Evolutionary conservation across 495 filamentous ascomycete species (phyloP), one percentile per base, ranked within the genome.

Genomic region (Tetracladium marchalianum): DNA sequence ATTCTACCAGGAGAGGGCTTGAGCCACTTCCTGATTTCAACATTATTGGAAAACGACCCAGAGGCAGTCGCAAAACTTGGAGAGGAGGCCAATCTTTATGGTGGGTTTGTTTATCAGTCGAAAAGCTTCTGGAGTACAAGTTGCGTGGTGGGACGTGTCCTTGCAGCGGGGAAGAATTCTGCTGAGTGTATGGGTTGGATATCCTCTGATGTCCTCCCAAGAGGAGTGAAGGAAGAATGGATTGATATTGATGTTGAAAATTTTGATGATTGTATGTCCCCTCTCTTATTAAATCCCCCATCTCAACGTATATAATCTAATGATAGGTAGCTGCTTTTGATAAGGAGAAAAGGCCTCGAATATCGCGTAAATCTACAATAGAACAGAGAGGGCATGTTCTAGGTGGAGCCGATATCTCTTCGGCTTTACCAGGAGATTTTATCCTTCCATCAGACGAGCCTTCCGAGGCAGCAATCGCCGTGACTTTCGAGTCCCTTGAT

Each of bases 181-280:
- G 72, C 70, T n/a, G 83, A 85, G 49, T 87, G 82, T 51, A 82
- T 87, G 77, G 83, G 82, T 1, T 90, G 85, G 85, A 70, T 88
- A 13, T 77, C 78, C 13, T 77, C 75, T 39, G 64, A 74, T 18
- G 61, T 79, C 5, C 50, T 71, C 7, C 81, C 81, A 4, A 61
- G 67, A 36, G 61, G 61, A 2, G 48, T 76, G 17, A 59, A 58
- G 3, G 67, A 82, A 47, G 81, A 80, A 9, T 90, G 85, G 85
- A 66, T 85, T 31, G 73, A 78, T 44, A 62, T 85, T 24, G 59
- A 66, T 11, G 69, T 69, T 11, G 62, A 76, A 24, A 12, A 31
- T 16, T 6, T 33, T 0, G 31, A 32, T 18, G 31, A 43, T 24
- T 46, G 55, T 58, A 43, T 13, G 51, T 39, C 16, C 16, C 5